phyloP scores from a whole-genome alignment of 164 flowering plant species.

The Pachysandra terminalis region DNA sequence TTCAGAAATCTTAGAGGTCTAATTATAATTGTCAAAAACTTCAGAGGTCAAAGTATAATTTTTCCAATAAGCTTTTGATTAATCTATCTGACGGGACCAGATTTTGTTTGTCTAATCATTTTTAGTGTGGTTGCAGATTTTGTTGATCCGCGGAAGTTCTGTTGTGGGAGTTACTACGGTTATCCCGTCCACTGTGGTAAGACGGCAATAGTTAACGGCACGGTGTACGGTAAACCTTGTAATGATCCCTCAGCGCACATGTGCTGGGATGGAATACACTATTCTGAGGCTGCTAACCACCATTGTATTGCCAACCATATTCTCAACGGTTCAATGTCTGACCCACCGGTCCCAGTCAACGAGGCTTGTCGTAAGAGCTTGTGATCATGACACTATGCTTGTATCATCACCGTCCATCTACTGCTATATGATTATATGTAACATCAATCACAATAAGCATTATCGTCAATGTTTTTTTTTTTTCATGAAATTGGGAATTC shows the following conservation, averaged over 20 bases:
- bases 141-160: slow-evolving; percentile 51
- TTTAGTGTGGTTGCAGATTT: slow-evolving; percentile 40
- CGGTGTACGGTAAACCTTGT: slow-evolving; percentile 54
- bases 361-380: slow-evolving; percentile 16
- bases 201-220: slow-evolving; percentile 44
- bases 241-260: slow-evolving; percentile 35
- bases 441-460: too few species aligned
- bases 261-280: slow-evolving; percentile 84
- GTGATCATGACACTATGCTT: too few species aligned
- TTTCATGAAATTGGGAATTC: too few species aligned
- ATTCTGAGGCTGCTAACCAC: slow-evolving; percentile 61
- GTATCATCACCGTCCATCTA: too few species aligned
- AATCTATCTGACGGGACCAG: too few species aligned
- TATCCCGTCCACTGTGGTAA: slow-evolving; percentile 43
- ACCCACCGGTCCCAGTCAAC: slow-evolving; percentile 30
- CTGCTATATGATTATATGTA: too few species aligned
- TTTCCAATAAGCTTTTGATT: too few species aligned
- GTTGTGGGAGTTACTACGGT: slow-evolving; percentile 50
- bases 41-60: too few species aligned
- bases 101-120: not conserved
- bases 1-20: too few species aligned
- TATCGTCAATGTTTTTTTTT: too few species aligned
- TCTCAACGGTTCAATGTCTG: slow-evolving; percentile 42
- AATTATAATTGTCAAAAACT: too few species aligned
- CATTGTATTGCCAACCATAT: slow-evolving; percentile 39